Base-by-base conservation (phyloP, 768 basidiomycete species). In the Macrocybe gigantea region DNA sequence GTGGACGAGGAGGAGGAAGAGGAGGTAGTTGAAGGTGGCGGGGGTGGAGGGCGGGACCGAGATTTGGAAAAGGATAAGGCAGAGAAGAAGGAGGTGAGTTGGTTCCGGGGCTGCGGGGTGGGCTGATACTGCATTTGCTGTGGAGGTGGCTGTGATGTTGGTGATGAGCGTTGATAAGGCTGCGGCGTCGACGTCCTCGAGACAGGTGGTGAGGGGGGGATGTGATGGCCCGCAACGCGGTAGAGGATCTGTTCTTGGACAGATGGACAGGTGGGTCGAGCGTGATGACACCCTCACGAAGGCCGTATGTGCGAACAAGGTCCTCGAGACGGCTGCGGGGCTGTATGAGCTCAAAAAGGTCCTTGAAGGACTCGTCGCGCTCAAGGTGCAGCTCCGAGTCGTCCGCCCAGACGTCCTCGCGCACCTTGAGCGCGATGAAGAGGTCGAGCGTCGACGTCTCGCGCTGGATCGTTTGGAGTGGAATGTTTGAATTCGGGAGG, bases 381-480 rank as follows among this genome's bases (percentile, higher is more conserved):
- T 84, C 83, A 41, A 88, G 77, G 55, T 92, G 87, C 15, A 91
- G 72, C 59, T 81, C 79, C 2, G 77, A 74, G 41, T 88, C 85
- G 63, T 90, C 88, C 36, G 73, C 68, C 72, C 83, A 82, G 38
- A 90, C 74, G 64, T 92, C 90, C 59, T 91, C 84, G 14, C 78
- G 80, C 45, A 87, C 83, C 64, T 86, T 87, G 57, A 92, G 76
- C 3, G 81, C 79, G 41, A 93, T 85, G 71, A 87, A 91, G 49
- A 75, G 73, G 68, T 93, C 90, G 14, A 93, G 76, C 12, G 85
- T 74, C 47, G 67, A 64, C 0, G 88, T 88, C 60, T 92, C 89
- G 51, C 88, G 80, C 57, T 90, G 88, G 33, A 75, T 56, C 31
- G 75, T 71, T 14, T 70, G 66, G 5, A 79, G 56, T 0, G 67